Conservation (phyloP, 129 eudicot species). For the Deinandra increscens region DNA sequence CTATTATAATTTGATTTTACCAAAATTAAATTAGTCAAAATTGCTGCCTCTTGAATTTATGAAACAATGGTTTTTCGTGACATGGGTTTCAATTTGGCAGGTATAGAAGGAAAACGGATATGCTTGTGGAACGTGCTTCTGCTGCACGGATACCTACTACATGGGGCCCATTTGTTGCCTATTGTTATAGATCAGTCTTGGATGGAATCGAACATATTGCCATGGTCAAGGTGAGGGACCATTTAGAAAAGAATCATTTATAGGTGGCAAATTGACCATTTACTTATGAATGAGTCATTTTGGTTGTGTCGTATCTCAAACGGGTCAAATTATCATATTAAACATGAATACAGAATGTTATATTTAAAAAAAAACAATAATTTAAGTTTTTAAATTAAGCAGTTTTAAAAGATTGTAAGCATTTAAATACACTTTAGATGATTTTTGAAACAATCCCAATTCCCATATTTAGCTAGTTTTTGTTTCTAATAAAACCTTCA, state of each 20-base stretch:
- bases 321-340: too few relatives aligned
- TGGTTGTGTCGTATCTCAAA: neutral
- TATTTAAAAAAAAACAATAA: too few relatives aligned
- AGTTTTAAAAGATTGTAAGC: too few relatives aligned
- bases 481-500: too few relatives aligned
- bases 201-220: conserved; percentile 99
- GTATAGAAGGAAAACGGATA: conserved; percentile 86
- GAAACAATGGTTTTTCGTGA: conserved; percentile 1
- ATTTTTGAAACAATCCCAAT: too few relatives aligned
- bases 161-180: conserved; percentile 91
- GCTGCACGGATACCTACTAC: conserved; percentile 90
- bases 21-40: neutral
- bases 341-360: too few relatives aligned
- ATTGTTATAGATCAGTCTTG: conserved; percentile 72
- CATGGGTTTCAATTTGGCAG: conserved; percentile 40
- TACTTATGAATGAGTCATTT: neutral
- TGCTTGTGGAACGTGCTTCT: conserved; percentile 76
- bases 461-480: too few relatives aligned
- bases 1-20: neutral
- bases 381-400: too few relatives aligned
- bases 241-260: conserved; percentile 1
- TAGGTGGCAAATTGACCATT: neutral
- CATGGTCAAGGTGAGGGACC: conserved; percentile 77
- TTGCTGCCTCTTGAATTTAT: neutral
- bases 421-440: too few relatives aligned